Base-by-base conservation (phyloP, 2,329 filamentous ascomycete species). In the Trichoderma simmonsii region DNA sequence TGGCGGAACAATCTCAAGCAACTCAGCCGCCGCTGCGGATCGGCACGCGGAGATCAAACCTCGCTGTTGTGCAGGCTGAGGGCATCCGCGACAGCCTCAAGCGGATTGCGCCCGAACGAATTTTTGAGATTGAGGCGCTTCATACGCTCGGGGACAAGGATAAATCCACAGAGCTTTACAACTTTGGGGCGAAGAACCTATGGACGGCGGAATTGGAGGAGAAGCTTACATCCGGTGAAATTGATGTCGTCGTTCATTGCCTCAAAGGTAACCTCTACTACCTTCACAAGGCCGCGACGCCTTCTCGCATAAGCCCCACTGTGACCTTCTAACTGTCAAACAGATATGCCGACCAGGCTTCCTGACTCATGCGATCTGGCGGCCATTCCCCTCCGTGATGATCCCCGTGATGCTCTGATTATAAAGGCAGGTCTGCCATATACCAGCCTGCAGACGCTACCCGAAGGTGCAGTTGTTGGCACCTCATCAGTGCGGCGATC, bases 161-260 rank as follows among this genome's bases (percentile, higher is more conserved):
- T 28, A 34, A 71, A 24, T 32, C 70, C 1, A 68, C n/a, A 6
- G 62, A 54, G 26, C 63, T 71, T 28, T 68, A 71, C 18, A 71
- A 67, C 14, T 71, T 71, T 68, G 70, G 62, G 12, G 70, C 51
- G 21, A 71, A 71, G 63, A 67, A 56, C 62, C 6, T 71, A 12
- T 71, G 70, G 70, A 71, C 70, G 14, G 51, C 51, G 6, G 70
- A 71, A 21, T 3, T 71, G n/a, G 70, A 71, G 21, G 61, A 67
- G 6, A 71, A 71, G 26, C 54, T 71, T 15, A 67, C 26, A 1
- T 51, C 34, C 11, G 62, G 70, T 5, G 34, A 71, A 26, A 8
- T 71, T 12, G 70, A 71, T 61, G 62, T 71, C n/a, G 24, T 71
- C 2, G 70, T 71, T 21, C 70, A 71, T 21, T 71, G 70, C 34